These are phyloP conservation scores for Geotrichum europaeum DNA, from an alignment of 1,139 yeast genomes.

Conservation along the genomic window DNA sequence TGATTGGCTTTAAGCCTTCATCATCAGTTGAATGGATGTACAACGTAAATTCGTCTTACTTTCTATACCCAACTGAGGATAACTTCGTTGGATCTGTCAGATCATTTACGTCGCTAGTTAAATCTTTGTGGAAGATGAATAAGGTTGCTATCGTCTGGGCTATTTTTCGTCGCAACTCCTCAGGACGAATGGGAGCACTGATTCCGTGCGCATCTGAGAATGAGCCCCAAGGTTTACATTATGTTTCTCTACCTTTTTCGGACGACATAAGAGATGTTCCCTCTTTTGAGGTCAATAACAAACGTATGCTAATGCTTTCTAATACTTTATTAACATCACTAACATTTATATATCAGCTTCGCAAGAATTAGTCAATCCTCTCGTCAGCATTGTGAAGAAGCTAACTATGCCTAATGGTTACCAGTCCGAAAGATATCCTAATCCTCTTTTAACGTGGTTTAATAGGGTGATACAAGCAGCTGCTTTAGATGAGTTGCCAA, in stretches of 20 bases:
- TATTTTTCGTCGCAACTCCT: constrained; percentile 46
- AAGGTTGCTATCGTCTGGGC: constrained; percentile 74
- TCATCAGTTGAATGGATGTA: constrained; percentile 35
- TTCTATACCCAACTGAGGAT: constrained; percentile 55
- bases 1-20: constrained; percentile 61
- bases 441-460: constrained; percentile 65
- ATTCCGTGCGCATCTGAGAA: constrained; percentile 43
- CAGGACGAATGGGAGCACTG: constrained; percentile 56
- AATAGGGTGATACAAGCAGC: constrained; percentile 60
- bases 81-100: constrained; percentile 56
- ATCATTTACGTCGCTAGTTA: constrained; percentile 64
- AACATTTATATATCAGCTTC: constrained; percentile 24
- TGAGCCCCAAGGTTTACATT: constrained; percentile 34
- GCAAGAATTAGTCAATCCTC: constrained; percentile 33
- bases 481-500: constrained; percentile 49
- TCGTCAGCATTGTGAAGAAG: constrained; percentile 39
- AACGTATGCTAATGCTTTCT: neutral
- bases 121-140: constrained; percentile 45
- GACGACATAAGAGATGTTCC: constrained; percentile 37
- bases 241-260: constrained; percentile 36
- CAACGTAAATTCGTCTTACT: constrained; percentile 50
- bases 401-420: constrained; percentile 45
- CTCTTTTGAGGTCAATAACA: neutral
- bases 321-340: neutral
- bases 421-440: constrained; percentile 53